Evolutionary conservation across 768 basidiomycete species (phyloP).

Genomic region (Brasilioporus rufonigricans): DNA sequence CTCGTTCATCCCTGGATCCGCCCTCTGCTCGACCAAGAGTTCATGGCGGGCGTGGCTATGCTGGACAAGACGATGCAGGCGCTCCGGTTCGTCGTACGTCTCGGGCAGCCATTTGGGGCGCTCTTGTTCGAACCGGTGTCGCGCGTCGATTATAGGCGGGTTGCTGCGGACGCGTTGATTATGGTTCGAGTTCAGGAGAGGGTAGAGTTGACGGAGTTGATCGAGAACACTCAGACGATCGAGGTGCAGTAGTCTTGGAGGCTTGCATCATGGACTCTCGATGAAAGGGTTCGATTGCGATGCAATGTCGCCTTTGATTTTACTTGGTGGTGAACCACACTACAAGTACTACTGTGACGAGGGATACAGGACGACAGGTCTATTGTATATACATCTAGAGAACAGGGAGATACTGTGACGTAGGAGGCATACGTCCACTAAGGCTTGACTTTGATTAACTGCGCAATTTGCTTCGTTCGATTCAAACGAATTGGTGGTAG

Average conservation of each 20-base stretch:
- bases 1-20: background rate
- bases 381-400: too few relatives aligned
- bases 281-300: too few relatives aligned
- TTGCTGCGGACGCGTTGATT: background rate
- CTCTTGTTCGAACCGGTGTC: background rate
- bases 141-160: background rate
- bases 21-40: conserved; percentile 5
- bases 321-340: too few relatives aligned
- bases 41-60: background rate
- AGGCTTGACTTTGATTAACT: too few relatives aligned
- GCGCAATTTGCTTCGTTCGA: too few relatives aligned
- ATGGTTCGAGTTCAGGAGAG: background rate
- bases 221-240: background rate
- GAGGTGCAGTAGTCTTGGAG: background rate
- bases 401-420: too few relatives aligned
- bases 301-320: too few relatives aligned
- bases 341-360: too few relatives aligned
- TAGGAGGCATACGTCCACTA: too few relatives aligned
- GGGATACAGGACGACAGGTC: too few relatives aligned
- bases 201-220: background rate
- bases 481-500: too few relatives aligned
- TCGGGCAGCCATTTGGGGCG: background rate
- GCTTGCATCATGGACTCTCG: background rate
- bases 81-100: background rate
- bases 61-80: conserved; percentile 1